Conservation (phyloP, 306 rosid genomes). For the Spatholobus suberectus region DNA sequence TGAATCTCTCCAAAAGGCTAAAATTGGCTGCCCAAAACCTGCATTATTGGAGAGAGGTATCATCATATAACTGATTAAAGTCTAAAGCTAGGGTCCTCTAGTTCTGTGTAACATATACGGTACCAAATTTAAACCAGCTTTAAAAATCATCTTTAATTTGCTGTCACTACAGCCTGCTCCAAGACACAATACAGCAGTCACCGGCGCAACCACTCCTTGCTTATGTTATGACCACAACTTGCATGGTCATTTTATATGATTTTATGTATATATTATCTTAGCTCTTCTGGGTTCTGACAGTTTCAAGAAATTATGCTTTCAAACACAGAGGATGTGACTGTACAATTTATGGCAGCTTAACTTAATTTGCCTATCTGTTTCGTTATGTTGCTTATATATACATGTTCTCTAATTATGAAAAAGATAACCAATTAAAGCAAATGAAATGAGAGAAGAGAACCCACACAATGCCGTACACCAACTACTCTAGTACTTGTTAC, state of each 20-base stretch:
- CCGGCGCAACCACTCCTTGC: conserved; percentile 24
- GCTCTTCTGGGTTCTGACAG: conserved; percentile 7
- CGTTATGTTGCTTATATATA: conserved; percentile 22
- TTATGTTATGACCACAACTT: not conserved
- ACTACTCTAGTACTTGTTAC: conserved; percentile 26
- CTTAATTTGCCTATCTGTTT: conserved; percentile 21
- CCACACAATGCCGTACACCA: conserved; percentile 26
- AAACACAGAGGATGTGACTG: conserved; percentile 11
- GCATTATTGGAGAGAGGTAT: conserved; percentile 61
- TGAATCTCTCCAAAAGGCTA: conserved; percentile 63
- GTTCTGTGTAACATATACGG: not conserved
- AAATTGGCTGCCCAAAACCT: conserved; percentile 53
- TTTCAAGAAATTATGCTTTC: conserved; percentile 29
- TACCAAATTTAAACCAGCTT: conserved; percentile 31
- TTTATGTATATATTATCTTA: not conserved
- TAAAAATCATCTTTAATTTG: conserved; percentile 35
- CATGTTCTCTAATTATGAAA: conserved; percentile 9
- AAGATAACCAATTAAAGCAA: conserved; percentile 22
- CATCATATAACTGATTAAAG: not conserved
- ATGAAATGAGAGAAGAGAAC: not conserved
- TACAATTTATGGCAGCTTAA: conserved; percentile 30
- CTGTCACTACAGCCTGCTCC: conserved; percentile 29
- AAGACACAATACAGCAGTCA: conserved; percentile 12
- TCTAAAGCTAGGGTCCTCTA: conserved; percentile 31
- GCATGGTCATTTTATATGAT: conserved; percentile 17